Conservation (phyloP, 208 protist species). For the Acanthamoeba culbertsoni region DNA sequence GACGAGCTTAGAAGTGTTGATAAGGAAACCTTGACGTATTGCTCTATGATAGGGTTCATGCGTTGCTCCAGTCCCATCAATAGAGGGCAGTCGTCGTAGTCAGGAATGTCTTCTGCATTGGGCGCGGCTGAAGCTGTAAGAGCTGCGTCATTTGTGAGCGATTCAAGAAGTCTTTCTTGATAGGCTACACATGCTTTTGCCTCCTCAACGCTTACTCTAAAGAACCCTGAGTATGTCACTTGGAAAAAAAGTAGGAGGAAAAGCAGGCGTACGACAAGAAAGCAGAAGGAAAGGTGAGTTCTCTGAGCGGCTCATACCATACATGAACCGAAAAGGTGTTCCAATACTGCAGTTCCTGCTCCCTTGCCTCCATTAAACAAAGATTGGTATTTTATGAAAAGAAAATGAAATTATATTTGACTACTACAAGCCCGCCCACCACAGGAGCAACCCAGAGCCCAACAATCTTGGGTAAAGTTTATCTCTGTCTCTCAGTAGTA, state of each 20-base stretch:
- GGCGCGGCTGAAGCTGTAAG: neutral
- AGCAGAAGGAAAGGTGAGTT: conserved; percentile 28
- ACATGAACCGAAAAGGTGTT: conserved; percentile 53
- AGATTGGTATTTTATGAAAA: neutral
- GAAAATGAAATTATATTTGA: neutral
- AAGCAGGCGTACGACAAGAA: neutral
- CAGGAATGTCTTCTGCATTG: conserved; percentile 31
- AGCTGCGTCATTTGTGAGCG: neutral
- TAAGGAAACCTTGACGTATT: conserved; percentile 17
- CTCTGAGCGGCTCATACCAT: conserved; percentile 33
- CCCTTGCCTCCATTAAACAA: neutral
- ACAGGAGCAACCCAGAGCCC: too few relatives aligned
- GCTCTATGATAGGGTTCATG: conserved; percentile 51
- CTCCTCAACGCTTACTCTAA: conserved; percentile 35
- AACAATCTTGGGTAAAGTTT: too few relatives aligned
- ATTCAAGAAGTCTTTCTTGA: neutral
- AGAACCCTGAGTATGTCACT: neutral
- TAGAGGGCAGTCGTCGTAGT: conserved; percentile 6
- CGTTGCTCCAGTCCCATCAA: conserved; percentile 23
- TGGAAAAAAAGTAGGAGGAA: neutral
- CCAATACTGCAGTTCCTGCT: conserved; percentile 37
- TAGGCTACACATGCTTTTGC: conserved; percentile 3
- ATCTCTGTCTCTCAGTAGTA: neutral
- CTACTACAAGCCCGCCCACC: neutral
- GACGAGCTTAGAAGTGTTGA: neutral